Conservation (phyloP, 2,329 filamentous ascomycete species). For the Aspergillus sp. region DNA sequence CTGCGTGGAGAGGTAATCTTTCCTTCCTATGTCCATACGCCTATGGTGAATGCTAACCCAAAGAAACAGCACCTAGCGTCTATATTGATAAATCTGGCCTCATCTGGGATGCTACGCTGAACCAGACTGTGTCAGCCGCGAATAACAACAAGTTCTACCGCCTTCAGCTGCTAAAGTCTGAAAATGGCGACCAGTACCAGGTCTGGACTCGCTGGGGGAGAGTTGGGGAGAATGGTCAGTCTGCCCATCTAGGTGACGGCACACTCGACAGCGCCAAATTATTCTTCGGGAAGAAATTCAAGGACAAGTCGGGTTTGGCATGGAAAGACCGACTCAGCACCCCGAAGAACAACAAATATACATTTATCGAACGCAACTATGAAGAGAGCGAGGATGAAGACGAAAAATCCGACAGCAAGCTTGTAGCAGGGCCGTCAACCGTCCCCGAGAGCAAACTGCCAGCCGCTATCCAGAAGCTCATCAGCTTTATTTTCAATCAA, state of each 20-base stretch:
- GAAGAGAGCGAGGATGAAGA: conserved; percentile 57
- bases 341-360: conserved; percentile 65
- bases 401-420: conserved; percentile 29
- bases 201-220: conserved; percentile 82
- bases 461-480: conserved; percentile 63
- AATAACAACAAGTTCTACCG: conserved; percentile 87
- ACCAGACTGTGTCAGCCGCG: conserved; percentile 68
- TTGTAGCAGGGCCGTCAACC: conserved; percentile 35
- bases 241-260: conserved; percentile 40
- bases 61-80: conserved; percentile 44
- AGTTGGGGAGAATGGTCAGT: conserved; percentile 59
- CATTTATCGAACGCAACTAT: conserved; percentile 78
- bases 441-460: conserved; percentile 58
- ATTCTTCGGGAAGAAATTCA: conserved; percentile 58
- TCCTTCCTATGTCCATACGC: not conserved
- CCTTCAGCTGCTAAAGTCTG: conserved; percentile 59
- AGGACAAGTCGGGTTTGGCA: conserved; percentile 53
- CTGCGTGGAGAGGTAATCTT: conserved; percentile 2
- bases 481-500: conserved; percentile 82
- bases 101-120: conserved; percentile 77
- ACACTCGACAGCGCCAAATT: conserved; percentile 40
- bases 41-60: not conserved
- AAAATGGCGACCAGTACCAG: conserved; percentile 42
- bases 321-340: conserved; percentile 49
- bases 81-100: conserved; percentile 65